Evolutionary conservation across 768 basidiomycete genomes (phyloP), one percentile per base, ranked within the genome.

Genomic region (Boletus huronensis): DNA sequence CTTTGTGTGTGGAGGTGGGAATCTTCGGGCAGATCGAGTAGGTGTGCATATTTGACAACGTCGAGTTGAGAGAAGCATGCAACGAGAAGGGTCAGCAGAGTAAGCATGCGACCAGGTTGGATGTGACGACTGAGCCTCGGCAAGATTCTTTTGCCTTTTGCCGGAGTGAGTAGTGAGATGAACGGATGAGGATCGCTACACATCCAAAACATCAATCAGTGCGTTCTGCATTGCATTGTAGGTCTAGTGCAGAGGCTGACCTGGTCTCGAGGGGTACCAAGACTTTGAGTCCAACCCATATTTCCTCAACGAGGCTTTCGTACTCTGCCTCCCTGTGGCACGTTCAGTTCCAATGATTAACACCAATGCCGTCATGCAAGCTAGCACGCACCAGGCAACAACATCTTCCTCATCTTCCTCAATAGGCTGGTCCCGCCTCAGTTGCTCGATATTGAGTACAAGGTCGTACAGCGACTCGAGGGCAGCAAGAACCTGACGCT

Each of bases 31-130:
- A 79, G 73, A 68, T 90, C 96, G 34, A 90, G 81, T 17, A 88
- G 57, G 36, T 82, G 82, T 4, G 93, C 89, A 48, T 90, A 76
- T 60, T 79, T 78, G 47, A 98, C 87, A 17, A 98, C 93, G 67
- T 98, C 96, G 52, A 98, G 79, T 69, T 98, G 94, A 55, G 82
- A 83, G 75, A 98, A 98, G 65, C 93, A 96, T 0, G 95, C 95
- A 45, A 97, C 87, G 34, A 98, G 80, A 25, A 98, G 84, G 1
- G 94, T 97, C 39, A 98, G 75, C 25, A 98, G 75, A 6, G 91
- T 93, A 36, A 93, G 81, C 79, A 92, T 86, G 66, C 89, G 87
- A 45, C 87, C 77, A 31, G 82, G 79, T 57, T 81, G 81, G 17
- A 98, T 80, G 61, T 93, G 88, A 19, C 95, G 87, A 10, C 92